Base-by-base conservation (phyloP, 2,329 filamentous ascomycete species). In the Curvularia eragrostidis region DNA sequence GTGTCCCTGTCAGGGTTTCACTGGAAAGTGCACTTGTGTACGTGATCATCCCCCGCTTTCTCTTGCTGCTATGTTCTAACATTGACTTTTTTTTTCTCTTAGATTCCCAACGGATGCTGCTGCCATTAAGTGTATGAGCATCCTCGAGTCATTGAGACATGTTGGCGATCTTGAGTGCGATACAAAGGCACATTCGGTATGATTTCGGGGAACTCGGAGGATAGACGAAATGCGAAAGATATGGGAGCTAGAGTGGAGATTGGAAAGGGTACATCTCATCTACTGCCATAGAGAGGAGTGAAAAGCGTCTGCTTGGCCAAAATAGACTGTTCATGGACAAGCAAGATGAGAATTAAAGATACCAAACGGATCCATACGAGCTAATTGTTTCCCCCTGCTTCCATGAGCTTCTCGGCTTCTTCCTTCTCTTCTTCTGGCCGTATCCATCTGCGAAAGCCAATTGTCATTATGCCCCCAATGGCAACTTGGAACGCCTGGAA, bases 351-450 rank as follows among this genome's bases (percentile, higher is more conserved):
- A 18, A 13, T 36, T 30, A 46, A n/a, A 42, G 24, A n/a, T 8
- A 42, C 30, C 12, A 12, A 7, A 7, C 24, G n/a, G 34, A 15
- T 18, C 15, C 34, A 36, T 8, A 36, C 15, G 15, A 36, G 15
- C 34, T 56, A 61, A 23, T 44, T 62, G 3, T 28, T 42, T 13
- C 58, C 43, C 4, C 52, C 52, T 28, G 43, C 44, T 48, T 62
- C 63, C 15, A 59, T 54, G n/a, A 48, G 49, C 59, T 70, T 71
- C 30, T 72, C 69, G 8, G 56, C 57, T 15, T 68, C 63, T 34
- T 72, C 70, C 36, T 54, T 78, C 71, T 86, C 83, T 65, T 87
- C 85, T 23, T 87, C 84, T 0, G 82, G 84, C 56, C 85, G 68
- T 13, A 81, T 74, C 78, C 79, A 81, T 58, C 64, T 70, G 18